Conservation (phyloP, 176 grass and related monocot species). For the Aegilops longissima region DNA sequence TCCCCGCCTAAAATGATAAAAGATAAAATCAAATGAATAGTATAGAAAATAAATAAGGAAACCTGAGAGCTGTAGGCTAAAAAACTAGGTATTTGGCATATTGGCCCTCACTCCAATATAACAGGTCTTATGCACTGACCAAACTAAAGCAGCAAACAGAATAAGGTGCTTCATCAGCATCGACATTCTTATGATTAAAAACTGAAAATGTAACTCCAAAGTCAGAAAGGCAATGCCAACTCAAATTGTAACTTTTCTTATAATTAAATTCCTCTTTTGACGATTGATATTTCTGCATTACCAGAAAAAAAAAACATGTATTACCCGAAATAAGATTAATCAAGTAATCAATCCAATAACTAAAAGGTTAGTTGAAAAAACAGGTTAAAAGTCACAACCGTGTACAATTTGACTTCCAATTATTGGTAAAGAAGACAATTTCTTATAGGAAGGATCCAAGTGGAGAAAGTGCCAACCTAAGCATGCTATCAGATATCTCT, state of each 20-base stretch:
- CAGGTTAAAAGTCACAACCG: background rate
- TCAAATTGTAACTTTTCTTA: background rate
- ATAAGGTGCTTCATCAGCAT: constrained; percentile 11
- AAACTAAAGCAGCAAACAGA: constrained; percentile 14
- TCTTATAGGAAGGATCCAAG: constrained; percentile 1
- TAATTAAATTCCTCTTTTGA: constrained; percentile 5
- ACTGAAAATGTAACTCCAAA: background rate
- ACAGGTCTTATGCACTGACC: background rate
- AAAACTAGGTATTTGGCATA: background rate
- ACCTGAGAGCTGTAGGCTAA: background rate
- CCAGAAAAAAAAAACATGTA: background rate
- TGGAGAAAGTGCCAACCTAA: constrained; percentile 62
- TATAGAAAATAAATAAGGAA: constrained; percentile 16
- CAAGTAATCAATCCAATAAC: background rate
- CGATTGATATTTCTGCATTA: background rate
- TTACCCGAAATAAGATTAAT: background rate
- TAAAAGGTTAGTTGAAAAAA: background rate
- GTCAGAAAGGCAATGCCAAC: background rate
- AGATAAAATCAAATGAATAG: constrained; percentile 12
- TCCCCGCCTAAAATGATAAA: constrained; percentile 65
- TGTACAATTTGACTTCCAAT: constrained; percentile 1
- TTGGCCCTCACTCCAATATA: constrained; percentile 18
- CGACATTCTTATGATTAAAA: background rate
- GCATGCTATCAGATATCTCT: constrained; percentile 98
- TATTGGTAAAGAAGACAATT: background rate